Base-by-base conservation (phyloP, 176 grass and related monocot species). In the Echinochloa phyllopogon region DNA sequence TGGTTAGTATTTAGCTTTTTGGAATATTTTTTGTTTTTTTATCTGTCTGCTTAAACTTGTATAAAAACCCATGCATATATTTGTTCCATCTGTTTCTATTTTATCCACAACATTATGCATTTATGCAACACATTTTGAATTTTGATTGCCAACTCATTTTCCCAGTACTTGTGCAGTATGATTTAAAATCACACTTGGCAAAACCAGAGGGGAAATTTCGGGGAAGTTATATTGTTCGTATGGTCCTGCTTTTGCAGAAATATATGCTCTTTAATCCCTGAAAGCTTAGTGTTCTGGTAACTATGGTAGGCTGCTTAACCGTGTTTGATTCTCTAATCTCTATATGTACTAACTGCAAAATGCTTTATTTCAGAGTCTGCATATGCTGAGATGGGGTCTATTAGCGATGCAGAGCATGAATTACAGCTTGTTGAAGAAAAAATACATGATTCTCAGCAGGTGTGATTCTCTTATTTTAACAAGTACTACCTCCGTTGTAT, bases 381-480 rank as follows among this genome's bases (percentile, higher is more conserved):
- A 68, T 61, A 89, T 86, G 62, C 21, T 40, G 87, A 84, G 65
- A 87, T 91, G 25, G 65, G 69, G 59, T 50, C 89, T 74, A 89
- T 85, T 87, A 90, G 82, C 1, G 40, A 72, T 25, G 83, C 78
- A 23, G 93, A 95, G 51, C 51, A 33, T 77, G 89, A 98, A 82
- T 65, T 98, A 76, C 85, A 71, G 67, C 20, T 48, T 61, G 85
- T 74, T 50, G 87, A 92, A 87, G 89, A 90, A 40, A 91, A 90
- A 74, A 55, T 98, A 73, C 87, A 67, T 55, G 60, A 68, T 39
- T 80, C 91, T 65, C 76, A 98, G 76, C 82, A 93, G 86, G 95
- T 98, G 61, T 48, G 85, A 39, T 77, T 71, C 57, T 84, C 75
- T 12, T 79, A 79, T 65, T 43, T 38, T 57, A n/a, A 13, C 18